These are phyloP conservation scores for Aechmea fasciata DNA, from an alignment of 176 grass and related monocot species.

Conservation along the genomic window DNA sequence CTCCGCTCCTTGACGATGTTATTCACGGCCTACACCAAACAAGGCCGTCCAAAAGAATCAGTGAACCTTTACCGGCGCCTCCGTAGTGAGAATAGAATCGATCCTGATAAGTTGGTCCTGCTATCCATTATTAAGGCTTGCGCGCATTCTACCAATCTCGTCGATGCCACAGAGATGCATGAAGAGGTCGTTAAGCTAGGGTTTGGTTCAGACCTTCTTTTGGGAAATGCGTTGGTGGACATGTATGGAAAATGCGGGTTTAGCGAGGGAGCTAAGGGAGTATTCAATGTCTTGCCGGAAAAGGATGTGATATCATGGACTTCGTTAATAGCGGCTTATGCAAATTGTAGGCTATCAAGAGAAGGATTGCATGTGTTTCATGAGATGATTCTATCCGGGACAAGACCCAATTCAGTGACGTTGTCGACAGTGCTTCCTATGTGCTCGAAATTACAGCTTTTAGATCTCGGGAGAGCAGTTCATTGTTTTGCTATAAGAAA, in stretches of 20 bases:
- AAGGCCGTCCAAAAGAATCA: conserved; percentile 11
- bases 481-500: conserved; percentile 14
- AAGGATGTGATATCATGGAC: conserved; percentile 29
- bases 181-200: conserved; percentile 14
- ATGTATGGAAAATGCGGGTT: conserved; percentile 24
- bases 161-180: conserved; percentile 14
- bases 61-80: conserved; percentile 5
- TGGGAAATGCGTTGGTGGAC: conserved; percentile 19
- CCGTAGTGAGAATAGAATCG: not conserved
- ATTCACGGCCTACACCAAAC: conserved; percentile 9
- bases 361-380: conserved; percentile 10
- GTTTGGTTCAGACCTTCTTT: conserved; percentile 15
- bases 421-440: conserved; percentile 13
- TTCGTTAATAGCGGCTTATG: conserved; percentile 12
- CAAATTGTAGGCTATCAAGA: conserved; percentile 8
- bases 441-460: conserved; percentile 12
- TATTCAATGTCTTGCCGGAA: conserved; percentile 4
- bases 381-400: conserved; percentile 10
- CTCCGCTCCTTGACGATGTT: conserved; percentile 17
- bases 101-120: conserved; percentile 17
- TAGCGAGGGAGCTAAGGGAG: conserved; percentile 8
- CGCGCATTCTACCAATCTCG: not conserved
- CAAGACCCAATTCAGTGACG: conserved; percentile 19
- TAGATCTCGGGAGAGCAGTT: conserved; percentile 11
- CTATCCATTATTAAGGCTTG: conserved; percentile 23